phyloP scores from a whole-genome alignment of 352 stramenopile genomes.

The Aphanomyces invadans region DNA sequence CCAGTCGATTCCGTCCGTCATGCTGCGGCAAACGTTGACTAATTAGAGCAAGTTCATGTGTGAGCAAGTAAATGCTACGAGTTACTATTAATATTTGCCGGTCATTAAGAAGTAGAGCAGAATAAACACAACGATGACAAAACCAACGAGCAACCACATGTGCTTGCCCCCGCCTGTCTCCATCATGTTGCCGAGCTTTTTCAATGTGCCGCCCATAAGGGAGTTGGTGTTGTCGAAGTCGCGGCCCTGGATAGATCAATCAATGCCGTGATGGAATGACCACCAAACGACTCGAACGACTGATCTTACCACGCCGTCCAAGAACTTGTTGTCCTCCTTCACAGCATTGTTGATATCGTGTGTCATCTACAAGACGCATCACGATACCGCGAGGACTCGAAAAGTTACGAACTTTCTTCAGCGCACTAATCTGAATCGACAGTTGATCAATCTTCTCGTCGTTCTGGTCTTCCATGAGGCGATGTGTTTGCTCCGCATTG shows the following conservation, averaged over 20 bases:
- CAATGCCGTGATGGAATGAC: too few relatives aligned
- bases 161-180: slow-evolving; percentile 81
- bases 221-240: slow-evolving; percentile 82
- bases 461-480: slow-evolving; percentile 79
- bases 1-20: too few relatives aligned
- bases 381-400: not conserved
- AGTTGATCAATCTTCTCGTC: slow-evolving; percentile 84
- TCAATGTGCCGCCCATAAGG: slow-evolving; percentile 78
- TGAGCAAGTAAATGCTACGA: too few relatives aligned
- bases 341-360: slow-evolving; percentile 73
- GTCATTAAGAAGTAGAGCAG: slow-evolving; percentile 55
- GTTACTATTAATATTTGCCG: slow-evolving; percentile 23
- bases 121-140: slow-evolving; percentile 80
- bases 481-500: slow-evolving; percentile 68
- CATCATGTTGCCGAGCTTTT: slow-evolving; percentile 79
- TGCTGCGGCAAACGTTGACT: too few relatives aligned
- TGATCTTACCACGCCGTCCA: slow-evolving; percentile 64
- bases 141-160: slow-evolving; percentile 81
- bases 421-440: slow-evolving; percentile 77
- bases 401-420: slow-evolving; percentile 56
- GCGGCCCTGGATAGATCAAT: slow-evolving; percentile 40
- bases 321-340: slow-evolving; percentile 70
- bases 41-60: too few relatives aligned
- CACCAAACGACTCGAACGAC: not conserved
- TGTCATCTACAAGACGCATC: slow-evolving; percentile 41